These are phyloP conservation scores for Pythium oligandrum DNA, from an alignment of 352 stramenopile genomes.

Conservation along the genomic window DNA sequence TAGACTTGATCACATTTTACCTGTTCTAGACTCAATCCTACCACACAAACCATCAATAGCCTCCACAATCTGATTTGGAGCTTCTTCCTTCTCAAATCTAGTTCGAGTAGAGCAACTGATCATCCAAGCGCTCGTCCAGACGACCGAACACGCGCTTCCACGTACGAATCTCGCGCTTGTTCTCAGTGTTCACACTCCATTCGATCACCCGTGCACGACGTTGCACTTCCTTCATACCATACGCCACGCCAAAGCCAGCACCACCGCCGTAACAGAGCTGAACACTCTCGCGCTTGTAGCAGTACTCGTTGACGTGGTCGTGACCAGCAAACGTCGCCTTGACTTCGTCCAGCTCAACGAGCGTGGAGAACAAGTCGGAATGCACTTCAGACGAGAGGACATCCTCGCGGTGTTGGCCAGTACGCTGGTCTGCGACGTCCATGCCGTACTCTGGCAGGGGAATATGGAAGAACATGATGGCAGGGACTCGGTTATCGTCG, in stretches of 20 bases:
- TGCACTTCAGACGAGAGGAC: constrained; percentile 10
- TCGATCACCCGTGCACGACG: constrained; percentile 20
- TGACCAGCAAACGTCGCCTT: constrained; percentile 27
- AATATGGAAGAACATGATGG: constrained; percentile 33
- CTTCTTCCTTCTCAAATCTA: no score
- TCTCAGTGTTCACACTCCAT: constrained; percentile 10
- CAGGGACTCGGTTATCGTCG: constrained; percentile 4
- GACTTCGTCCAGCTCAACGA: constrained; percentile 20
- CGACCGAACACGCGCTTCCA: constrained; percentile 18
- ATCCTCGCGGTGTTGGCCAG: constrained; percentile 2
- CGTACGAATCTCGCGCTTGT: constrained; percentile 15
- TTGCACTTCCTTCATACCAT: constrained; percentile 1
- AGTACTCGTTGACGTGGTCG: constrained; percentile 27
- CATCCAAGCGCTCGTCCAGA: no score
- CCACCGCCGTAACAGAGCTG: constrained; percentile 30
- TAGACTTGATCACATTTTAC: no score
- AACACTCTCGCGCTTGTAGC: constrained; percentile 16
- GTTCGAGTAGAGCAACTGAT: no score
- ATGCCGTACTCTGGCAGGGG: constrained; percentile 17
- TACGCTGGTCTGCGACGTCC: not conserved
- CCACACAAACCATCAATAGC: no score
- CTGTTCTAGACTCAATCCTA: no score
- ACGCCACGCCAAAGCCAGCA: constrained; percentile 16
- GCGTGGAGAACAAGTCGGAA: constrained; percentile 14
- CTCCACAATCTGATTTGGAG: no score